Evolutionary conservation across 2,329 filamentous ascomycete species (phyloP).

Genomic region (Aspergillus ibericus): DNA sequence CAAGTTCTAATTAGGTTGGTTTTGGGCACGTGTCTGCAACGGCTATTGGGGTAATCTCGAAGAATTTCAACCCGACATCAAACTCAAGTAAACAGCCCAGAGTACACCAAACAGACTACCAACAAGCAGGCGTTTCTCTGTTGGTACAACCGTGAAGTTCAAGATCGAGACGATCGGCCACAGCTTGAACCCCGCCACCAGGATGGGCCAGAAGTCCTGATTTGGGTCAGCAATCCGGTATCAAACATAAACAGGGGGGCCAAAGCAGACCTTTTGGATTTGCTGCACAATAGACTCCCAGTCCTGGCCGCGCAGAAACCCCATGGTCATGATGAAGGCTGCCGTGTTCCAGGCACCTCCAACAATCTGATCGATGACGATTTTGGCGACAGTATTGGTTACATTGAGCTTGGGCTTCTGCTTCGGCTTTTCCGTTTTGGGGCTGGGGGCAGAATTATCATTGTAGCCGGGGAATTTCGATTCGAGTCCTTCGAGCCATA

Average conservation of each 20-base stretch:
- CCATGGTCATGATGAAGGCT: constrained; percentile 58
- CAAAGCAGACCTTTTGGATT: constrained; percentile 32
- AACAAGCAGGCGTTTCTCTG: constrained; percentile 36
- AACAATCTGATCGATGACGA: constrained; percentile 59
- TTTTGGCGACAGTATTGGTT: constrained; percentile 50
- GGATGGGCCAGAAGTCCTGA: constrained; percentile 39
- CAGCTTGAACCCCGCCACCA: constrained; percentile 40
- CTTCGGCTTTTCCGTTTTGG: constrained; percentile 17
- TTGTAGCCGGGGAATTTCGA: constrained; percentile 51
- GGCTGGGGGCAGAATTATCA: constrained; percentile 7
- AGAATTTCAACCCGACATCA: constrained; percentile 25
- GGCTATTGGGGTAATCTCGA: background rate
- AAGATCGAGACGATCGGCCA: constrained; percentile 43
- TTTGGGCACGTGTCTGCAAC: background rate
- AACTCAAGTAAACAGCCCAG: constrained; percentile 43
- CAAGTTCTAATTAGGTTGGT: background rate
- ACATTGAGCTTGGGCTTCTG: constrained; percentile 27
- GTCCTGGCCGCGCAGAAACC: constrained; percentile 45
- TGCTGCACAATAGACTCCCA: constrained; percentile 33
- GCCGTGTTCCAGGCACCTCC: constrained; percentile 58
- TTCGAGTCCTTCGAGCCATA: constrained; percentile 60
- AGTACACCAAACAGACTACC: constrained; percentile 38
- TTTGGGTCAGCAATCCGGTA: constrained; percentile 1
- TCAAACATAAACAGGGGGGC: background rate
- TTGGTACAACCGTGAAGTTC: constrained; percentile 40